Evolutionary conservation across 2,329 filamentous ascomycete species (phyloP), one percentile per base, ranked within the genome.

Genomic region (Pseudocercospora ulei): DNA sequence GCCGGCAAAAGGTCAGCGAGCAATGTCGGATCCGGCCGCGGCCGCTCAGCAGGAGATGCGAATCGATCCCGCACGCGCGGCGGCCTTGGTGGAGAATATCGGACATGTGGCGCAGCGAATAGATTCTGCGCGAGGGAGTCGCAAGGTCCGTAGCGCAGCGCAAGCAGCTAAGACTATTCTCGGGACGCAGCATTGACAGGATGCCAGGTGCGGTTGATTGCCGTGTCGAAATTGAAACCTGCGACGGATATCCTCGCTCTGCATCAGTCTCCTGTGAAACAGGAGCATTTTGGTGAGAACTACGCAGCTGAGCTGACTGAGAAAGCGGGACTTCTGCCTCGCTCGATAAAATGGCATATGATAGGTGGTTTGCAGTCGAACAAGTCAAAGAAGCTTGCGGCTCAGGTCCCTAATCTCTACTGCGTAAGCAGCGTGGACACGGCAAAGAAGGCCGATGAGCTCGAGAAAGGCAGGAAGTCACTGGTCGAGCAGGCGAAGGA

Each of bases 161-260:
- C 8, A 25, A 9, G 7, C 13, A 43, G 38, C 41, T 38, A 54
- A 16, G 18, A 7, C 29, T 28, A 14, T 7, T 19, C 13, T 3
- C 9, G 23, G 19, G 5, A 16, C 6, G 2, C 5, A n/a, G 24
- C 16, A 22, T 35, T 46, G 40, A 46, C 17, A 3, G 22, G 8
- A 12, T 5, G n/a, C 51, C 30, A 84, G 78, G 74, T 88, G 47
- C 80, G 90, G 30, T 73, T 98, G 24, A 86, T 98, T 26, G 88
- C 90, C 17, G 90, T 98, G 34, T 95, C 87, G 25, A 98, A 98
- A 64, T 72, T 95, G 50, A 96, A 98, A 65, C 88, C 90, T 8
- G 84, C 79, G 43, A 82, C 82, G 55, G 90, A 98, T 61, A 82
- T 98, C 54, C 71, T 93, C 39, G 80, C 86, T 18, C 74, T 98